Evolutionary conservation across 371 early-diverging fungal species (phyloP).

Genomic region (Basidiobolus meristosporus): DNA sequence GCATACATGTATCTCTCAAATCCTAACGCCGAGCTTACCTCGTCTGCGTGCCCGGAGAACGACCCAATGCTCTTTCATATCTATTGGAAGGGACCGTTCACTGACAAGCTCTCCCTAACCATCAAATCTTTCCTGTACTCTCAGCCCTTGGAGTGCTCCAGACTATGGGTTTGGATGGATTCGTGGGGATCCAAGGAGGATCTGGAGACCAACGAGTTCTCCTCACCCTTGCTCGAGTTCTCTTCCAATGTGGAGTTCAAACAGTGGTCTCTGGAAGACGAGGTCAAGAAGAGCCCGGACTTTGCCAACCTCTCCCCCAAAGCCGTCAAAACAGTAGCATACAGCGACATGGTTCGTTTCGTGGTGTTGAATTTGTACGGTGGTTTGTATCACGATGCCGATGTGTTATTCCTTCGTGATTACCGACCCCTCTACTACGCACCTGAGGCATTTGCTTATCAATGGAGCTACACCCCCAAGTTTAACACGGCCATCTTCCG

Average conservation of each 20-base stretch:
- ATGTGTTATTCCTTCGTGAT: constrained; percentile 10
- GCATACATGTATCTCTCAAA: no score
- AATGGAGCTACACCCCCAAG: constrained; percentile 10
- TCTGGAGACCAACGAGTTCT: background rate
- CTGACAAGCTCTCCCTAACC: constrained; percentile 8
- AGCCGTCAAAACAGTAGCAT: constrained; percentile 7
- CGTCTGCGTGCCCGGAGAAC: no score
- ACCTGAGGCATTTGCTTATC: constrained; percentile 10
- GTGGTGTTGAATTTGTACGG: constrained; percentile 9
- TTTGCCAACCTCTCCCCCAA: background rate
- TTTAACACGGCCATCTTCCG: constrained; percentile 11
- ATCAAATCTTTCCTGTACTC: constrained; percentile 10
- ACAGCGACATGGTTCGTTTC: constrained; percentile 11
- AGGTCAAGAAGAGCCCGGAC: background rate
- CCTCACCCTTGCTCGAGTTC: background rate
- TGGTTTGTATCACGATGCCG: constrained; percentile 11
- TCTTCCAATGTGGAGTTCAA: background rate
- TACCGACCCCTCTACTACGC: constrained; percentile 9
- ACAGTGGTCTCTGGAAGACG: background rate
- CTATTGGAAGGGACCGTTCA: constrained; percentile 11
- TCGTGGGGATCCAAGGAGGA: constrained; percentile 3
- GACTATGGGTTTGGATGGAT: constrained; percentile 10
- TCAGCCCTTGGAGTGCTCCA: constrained; percentile 8
- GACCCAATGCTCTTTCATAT: constrained; percentile 11
- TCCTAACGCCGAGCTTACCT: no score